Percentiles rank a stretch among this genome's conserved stretches.
phyloP scores from a whole-genome alignment of 768 basidiomycete species.

The Tricholoma bakamatsutake region DNA sequence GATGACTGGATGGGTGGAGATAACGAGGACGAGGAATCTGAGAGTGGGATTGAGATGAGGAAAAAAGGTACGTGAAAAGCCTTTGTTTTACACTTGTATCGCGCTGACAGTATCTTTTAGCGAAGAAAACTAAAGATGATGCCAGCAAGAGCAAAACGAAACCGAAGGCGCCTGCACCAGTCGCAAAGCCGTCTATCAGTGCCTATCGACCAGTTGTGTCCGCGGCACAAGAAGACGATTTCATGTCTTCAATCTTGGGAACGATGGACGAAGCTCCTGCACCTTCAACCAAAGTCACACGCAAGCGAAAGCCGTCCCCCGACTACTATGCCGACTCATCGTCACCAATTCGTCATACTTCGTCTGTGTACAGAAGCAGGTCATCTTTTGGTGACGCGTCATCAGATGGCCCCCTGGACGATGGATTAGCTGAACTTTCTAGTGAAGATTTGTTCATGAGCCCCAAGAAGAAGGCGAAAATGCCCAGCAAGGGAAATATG shows the following conservation, averaged over 20 bases:
- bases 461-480: constrained; percentile 61
- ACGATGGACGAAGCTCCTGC: constrained; percentile 52
- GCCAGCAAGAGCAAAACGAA: constrained; percentile 36
- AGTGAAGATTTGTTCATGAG: constrained; percentile 63
- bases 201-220: constrained; percentile 77
- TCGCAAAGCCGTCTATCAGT: constrained; percentile 56
- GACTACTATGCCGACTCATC: constrained; percentile 33
- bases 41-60: constrained; percentile 44
- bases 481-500: constrained; percentile 34
- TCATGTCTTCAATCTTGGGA: constrained; percentile 79
- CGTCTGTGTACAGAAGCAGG: constrained; percentile 28
- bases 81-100: background rate
- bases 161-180: constrained; percentile 45
- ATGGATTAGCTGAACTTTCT: constrained; percentile 27
- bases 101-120: constrained; percentile 7
- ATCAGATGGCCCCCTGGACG: constrained; percentile 40
- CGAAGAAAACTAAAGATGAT: constrained; percentile 37
- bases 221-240: constrained; percentile 79
- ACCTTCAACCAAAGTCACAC: constrained; percentile 28
- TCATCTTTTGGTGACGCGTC: constrained; percentile 35
- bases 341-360: constrained; percentile 26
- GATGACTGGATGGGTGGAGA: constrained; percentile 80
- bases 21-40: constrained; percentile 51
- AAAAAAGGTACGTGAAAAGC: constrained; percentile 32
- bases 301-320: constrained; percentile 67